Evolutionary conservation across 2,329 filamentous ascomycete species (phyloP), one percentile per base, ranked within the genome.

Genomic region (Colletotrichum theobromicola): DNA sequence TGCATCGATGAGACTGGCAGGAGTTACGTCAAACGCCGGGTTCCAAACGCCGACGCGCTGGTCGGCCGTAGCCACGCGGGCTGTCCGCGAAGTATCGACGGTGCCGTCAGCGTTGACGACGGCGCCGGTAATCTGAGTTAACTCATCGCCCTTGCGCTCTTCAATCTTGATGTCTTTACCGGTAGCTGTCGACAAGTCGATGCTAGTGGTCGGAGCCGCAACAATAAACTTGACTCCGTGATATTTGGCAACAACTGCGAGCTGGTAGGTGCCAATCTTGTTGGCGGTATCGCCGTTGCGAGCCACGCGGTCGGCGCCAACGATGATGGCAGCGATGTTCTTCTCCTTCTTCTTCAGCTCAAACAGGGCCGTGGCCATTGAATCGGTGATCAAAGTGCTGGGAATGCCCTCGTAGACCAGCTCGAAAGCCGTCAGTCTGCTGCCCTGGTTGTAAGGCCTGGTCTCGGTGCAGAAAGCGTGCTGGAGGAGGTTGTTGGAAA

Each of bases 211-310:
- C 0, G 97, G 97, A 1, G 97, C 97, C 0, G 97, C 97, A 34
- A 99, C 96, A 12, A 99, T 90, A 82, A 99, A 99, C 83, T 96
- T 98, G 80, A 98, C 90, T 21, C 94, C 94, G 80, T 99, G 97
- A 80, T 96, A 88, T 77, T 90, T 93, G 26, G 97, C 97, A 34
- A 98, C 89, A n/a, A 98, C 95, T 5, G 97, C 95, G 5, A 99
- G 90, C 69, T 93, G 90, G 83, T 99, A 98, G 1, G 97, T 99
- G 66, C 97, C 97, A 76, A 99, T 97, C 87, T 99, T 99, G 87
- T 99, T 99, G 70, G 97, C 97, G 1, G 97, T 98, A 85, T 99
- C 97, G 34, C 97, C 97, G 80, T 99, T 99, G 65, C 95, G 94
- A 35, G 96, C 97, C 16, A 99, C 97, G 71, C 97, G 92, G 83